Percentiles rank a stretch among this genome's conserved stretches.
Evolutionary conservation across 225 moss, liverwort and hornwort species (phyloP).

Genomic region (Polytrichum commune): DNA sequence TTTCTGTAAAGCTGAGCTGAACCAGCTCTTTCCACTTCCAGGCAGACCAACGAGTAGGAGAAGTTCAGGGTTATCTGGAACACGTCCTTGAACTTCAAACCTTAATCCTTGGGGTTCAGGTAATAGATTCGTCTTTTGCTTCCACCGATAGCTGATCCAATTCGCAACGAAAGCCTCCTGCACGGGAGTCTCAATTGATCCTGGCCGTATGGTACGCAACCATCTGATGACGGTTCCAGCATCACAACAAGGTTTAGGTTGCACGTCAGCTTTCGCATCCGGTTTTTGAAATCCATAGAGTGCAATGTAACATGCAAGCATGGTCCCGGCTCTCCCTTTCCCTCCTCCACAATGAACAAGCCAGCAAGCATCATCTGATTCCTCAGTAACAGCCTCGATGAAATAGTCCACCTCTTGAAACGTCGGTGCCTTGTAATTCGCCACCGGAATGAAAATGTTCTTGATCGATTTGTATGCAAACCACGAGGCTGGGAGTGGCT

Average conservation of each 20-base stretch:
- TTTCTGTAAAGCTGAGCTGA: conserved; percentile 35
- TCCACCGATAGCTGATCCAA: conserved; percentile 77
- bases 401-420: conserved; percentile 71
- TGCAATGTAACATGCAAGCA: conserved; percentile 71
- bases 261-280: not conserved
- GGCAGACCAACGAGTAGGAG: conserved; percentile 42
- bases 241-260: conserved; percentile 32
- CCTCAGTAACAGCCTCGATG: conserved; percentile 39
- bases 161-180: conserved; percentile 60
- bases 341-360: conserved; percentile 75
- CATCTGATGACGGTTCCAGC: conserved; percentile 45
- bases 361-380: conserved; percentile 26
- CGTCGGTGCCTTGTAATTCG: conserved; percentile 55
- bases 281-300: conserved; percentile 60
- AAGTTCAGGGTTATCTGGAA: conserved; percentile 18
- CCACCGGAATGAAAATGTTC: conserved; percentile 58
- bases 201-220: conserved; percentile 52
- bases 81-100: conserved; percentile 29
- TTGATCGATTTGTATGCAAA: conserved; percentile 28
- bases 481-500: conserved; percentile 46
- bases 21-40: conserved; percentile 69
- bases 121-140: conserved; percentile 18
- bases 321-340: conserved; percentile 69
- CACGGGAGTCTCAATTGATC: conserved; percentile 58
- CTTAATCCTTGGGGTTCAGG: conserved; percentile 13